A percentile compares a stretch with the other conserved stretches of the same genome.
Conservation (phyloP, 2,329 filamentous ascomycete genomes). For the Arthrocladium fulminans region DNA sequence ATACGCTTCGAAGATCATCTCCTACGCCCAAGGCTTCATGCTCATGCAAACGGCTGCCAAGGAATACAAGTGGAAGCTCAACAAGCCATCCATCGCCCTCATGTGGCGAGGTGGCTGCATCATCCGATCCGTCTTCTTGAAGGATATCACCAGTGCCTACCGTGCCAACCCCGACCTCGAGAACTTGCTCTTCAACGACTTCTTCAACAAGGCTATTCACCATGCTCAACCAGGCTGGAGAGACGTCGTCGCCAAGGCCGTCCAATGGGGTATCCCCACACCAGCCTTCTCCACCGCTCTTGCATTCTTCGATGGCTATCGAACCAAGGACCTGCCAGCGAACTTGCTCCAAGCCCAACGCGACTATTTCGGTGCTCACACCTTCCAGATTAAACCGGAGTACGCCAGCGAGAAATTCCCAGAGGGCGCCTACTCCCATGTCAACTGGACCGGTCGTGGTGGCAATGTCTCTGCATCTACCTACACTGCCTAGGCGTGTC, state of each 20-base stretch:
- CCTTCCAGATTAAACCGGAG: constrained; percentile 81
- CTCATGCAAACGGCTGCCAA: constrained; percentile 97
- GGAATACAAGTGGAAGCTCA: constrained; percentile 96
- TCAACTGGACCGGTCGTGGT: constrained; percentile 99
- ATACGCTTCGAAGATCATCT: constrained; percentile 99
- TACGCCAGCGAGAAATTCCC: constrained; percentile 68
- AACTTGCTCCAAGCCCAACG: constrained; percentile 98
- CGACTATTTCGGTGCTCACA: constrained; percentile 98
- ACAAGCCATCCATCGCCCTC: constrained; percentile 98
- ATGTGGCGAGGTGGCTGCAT: constrained; percentile 99
- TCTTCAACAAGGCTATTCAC: constrained; percentile 99
- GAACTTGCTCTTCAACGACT: constrained; percentile 97
- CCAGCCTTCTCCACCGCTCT: constrained; percentile 95
- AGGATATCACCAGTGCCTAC: constrained; percentile 98
- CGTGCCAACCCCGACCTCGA: constrained; percentile 87
- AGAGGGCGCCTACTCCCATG: constrained; percentile 81
- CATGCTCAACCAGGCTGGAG: constrained; percentile 88
- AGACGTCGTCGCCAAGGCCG: constrained; percentile 82
- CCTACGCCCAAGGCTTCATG: constrained; percentile 99
- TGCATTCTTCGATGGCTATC: constrained; percentile 98
- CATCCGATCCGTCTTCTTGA: constrained; percentile 98
- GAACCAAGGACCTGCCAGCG: constrained; percentile 91
- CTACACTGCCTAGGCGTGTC: constrained; percentile 72
- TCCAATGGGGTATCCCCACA: constrained; percentile 88
- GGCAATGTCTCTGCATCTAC: constrained; percentile 95